Evolutionary conservation across 2,329 filamentous ascomycete species (phyloP).

Genomic region (Mycosphaerella sp.): DNA sequence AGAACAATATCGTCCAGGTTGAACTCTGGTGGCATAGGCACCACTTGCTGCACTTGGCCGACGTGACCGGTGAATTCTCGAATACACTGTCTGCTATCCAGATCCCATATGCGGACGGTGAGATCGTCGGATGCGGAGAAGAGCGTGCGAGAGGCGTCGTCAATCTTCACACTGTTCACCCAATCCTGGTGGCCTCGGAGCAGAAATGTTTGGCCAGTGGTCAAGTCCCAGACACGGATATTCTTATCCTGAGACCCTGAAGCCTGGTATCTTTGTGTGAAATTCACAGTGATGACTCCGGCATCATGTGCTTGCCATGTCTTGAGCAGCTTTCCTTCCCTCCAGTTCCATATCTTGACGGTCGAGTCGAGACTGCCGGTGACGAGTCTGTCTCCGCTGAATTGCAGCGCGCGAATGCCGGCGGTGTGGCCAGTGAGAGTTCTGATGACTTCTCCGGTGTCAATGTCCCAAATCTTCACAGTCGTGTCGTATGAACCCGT

Average conservation of each 20-base stretch:
- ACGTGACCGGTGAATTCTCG: conserved; percentile 78
- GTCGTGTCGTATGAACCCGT: conserved; percentile 94
- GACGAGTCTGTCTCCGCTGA: conserved; percentile 85
- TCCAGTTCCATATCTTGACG: conserved; percentile 95
- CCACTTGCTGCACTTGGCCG: conserved; percentile 87
- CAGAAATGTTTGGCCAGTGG: conserved; percentile 62
- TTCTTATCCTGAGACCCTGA: conserved; percentile 86
- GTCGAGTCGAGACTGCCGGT: conserved; percentile 83
- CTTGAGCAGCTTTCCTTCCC: conserved; percentile 77
- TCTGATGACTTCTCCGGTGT: conserved; percentile 78
- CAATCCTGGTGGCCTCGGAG: conserved; percentile 84
- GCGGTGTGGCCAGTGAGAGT: conserved; percentile 75
- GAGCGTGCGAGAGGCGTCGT: conserved; percentile 64
- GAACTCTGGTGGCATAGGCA: conserved; percentile 78
- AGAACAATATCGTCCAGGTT: conserved; percentile 65
- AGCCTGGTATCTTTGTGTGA: conserved; percentile 74
- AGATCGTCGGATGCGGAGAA: conserved; percentile 93
- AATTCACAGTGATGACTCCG: conserved; percentile 82
- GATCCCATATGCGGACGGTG: conserved; percentile 85
- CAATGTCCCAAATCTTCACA: conserved; percentile 93
- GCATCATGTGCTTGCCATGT: conserved; percentile 72
- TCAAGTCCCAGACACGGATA: conserved; percentile 81
- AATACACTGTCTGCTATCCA: conserved; percentile 76
- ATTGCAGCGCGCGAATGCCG: conserved; percentile 83
- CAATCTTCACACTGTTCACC: conserved; percentile 93